These are phyloP conservation scores for Diaporthe destruens DNA, from an alignment of 2,329 filamentous ascomycete genomes.

Conservation along the genomic window DNA sequence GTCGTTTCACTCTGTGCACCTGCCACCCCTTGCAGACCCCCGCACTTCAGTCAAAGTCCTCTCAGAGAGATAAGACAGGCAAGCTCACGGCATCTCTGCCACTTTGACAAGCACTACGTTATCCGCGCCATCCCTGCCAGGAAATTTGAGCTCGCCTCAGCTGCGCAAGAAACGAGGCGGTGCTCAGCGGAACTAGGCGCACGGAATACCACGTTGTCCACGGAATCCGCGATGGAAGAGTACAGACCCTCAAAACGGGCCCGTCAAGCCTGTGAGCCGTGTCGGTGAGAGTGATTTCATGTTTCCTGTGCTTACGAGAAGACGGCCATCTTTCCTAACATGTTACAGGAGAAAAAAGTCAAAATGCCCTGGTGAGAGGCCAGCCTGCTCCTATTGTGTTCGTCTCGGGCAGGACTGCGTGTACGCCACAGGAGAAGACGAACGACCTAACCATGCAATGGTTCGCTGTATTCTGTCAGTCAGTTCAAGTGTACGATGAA, in stretches of 20 bases:
- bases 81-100: neutral
- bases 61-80: neutral
- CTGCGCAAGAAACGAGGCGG: neutral
- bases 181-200: no score
- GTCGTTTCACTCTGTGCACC: neutral
- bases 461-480: neutral
- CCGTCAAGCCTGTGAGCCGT: neutral
- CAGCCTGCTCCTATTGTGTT: slow-evolving; percentile 16
- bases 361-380: slow-evolving; percentile 10
- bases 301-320: neutral
- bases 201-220: no score
- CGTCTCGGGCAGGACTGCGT: slow-evolving; percentile 12
- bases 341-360: slow-evolving; percentile 3
- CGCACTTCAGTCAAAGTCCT: neutral
- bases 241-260: slow-evolving; percentile 13
- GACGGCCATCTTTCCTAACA: neutral
- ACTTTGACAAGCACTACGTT: no score
- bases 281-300: neutral
- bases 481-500: no score
- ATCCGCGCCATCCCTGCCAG: no score
- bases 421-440: slow-evolving; percentile 6
- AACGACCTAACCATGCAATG: slow-evolving; percentile 11
- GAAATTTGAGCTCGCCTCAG: neutral
- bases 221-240: neutral
- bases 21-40: neutral